Base-by-base conservation (phyloP, 2,329 filamentous ascomycete genomes). In the Pseudogymnoascus sp. region DNA sequence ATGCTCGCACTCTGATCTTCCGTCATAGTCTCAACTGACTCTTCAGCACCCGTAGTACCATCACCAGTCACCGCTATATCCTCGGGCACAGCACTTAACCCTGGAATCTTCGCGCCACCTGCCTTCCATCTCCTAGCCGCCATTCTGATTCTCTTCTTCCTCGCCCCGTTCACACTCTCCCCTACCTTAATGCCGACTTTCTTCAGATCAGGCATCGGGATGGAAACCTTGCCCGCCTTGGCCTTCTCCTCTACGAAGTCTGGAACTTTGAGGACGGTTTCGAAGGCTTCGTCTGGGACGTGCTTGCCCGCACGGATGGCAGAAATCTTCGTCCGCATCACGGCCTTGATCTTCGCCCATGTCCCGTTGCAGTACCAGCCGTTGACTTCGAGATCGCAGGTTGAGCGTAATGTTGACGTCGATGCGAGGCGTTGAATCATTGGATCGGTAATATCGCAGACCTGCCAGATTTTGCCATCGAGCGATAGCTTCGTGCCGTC, bases 391-490 rank as follows among this genome's bases (percentile, higher is more conserved):
- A 79, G 74, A 67, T 89, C 86, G 74, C 85, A 89, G 8, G 78
- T 77, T 0, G 77, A 72, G 4, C 86, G 81, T 21, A 89, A 76
- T 4, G 85, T 80, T 0, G 86, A 79, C 0, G 84, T 83, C 18
- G 86, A 81, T 40, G 96, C 80, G 2, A 97, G 77, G 10, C 79
- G 75, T 0, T 79, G 77, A 1, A 97, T 79, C 1, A 93, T 72
- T 0, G 91, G 90, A 70, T 97, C 93, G 0, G 85, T 88, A 63
- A 97, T 88, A 74, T 99, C 95, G 77, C 92, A 96, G 26, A 96
- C 83, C 78, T 97, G 95, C 89, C 92, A 99, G 60, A 95, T 87
- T 71, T 95, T 95, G 40, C 92, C 92, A 71, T 96, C 92, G 1
- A 84, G 83, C 14, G 85, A 85, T 63, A 93, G 85, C 1, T 82